Conservation (phyloP, 345 rosid genomes). For the Excoecaria agallocha region DNA sequence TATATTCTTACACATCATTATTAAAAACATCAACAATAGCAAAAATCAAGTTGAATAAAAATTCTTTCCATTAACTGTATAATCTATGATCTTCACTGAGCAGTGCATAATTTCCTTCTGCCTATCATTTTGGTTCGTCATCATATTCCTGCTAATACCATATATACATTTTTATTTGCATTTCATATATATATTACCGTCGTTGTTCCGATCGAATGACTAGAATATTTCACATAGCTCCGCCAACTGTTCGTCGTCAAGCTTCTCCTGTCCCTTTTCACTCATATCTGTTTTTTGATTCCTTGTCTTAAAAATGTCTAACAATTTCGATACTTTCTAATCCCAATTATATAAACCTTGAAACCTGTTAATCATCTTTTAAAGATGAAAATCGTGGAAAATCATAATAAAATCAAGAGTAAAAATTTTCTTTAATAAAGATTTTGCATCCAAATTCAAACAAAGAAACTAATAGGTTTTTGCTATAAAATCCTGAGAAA, state of each 20-base stretch:
- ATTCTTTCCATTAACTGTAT: no score
- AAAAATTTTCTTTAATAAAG: not conserved
- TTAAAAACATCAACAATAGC: no score
- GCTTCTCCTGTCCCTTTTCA: constrained; percentile 29
- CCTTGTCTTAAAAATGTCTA: not conserved
- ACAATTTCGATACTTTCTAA: not conserved
- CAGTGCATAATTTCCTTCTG: no score
- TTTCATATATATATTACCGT: no score
- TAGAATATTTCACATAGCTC: constrained; percentile 81
- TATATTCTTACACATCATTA: no score
- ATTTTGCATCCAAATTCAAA: not conserved
- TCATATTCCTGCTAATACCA: no score
- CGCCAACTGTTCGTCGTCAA: constrained; percentile 71
- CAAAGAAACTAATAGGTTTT: not conserved
- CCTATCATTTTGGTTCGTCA: no score
- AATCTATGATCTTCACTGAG: no score
- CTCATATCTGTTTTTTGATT: not conserved
- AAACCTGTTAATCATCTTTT: not conserved
- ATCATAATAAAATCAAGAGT: not conserved
- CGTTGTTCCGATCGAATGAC: constrained; percentile 78
- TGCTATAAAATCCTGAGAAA: no score
- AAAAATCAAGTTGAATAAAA: no score
- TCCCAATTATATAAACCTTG: not conserved
- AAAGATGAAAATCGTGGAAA: not conserved
- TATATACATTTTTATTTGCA: no score